phyloP scores from a whole-genome alignment of 2,329 filamentous ascomycete species.

The Lecanicillium sp. region DNA sequence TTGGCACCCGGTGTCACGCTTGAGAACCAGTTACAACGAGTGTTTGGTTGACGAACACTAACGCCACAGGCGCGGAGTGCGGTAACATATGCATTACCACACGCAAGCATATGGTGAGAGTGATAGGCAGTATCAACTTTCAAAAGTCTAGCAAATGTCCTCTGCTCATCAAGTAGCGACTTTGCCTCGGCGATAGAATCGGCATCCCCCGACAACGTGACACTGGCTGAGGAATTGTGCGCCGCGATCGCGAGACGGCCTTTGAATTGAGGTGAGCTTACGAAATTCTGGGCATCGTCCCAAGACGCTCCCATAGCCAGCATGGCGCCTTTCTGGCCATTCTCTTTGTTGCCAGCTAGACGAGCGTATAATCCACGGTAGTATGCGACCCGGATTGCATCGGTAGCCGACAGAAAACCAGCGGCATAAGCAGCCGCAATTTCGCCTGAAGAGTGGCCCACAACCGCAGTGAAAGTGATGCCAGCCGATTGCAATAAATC shows the following conservation, averaged over 20 bases:
- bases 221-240: conserved; percentile 10
- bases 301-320: conserved; percentile 9
- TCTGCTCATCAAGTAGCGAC: background rate
- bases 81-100: background rate
- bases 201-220: conserved; percentile 10
- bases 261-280: background rate
- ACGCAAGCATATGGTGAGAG: conserved; percentile 6
- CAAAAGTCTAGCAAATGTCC: conserved; percentile 2
- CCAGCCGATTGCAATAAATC: conserved; percentile 16
- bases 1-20: background rate
- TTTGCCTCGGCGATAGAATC: background rate
- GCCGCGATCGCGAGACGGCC: conserved; percentile 13
- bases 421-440: conserved; percentile 40
- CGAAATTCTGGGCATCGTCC: conserved; percentile 4
- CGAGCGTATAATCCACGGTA: conserved; percentile 8
- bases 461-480: conserved; percentile 22
- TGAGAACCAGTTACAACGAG: too few species aligned
- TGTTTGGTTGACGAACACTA: too few species aligned
- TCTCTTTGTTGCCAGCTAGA: background rate
- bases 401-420: conserved; percentile 22
- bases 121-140: conserved; percentile 7
- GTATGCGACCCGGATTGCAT: conserved; percentile 15
- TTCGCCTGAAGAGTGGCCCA: conserved; percentile 40
- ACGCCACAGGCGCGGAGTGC: too few species aligned
- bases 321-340: conserved; percentile 6